Percentiles rank a stretch among this genome's conserved stretches.
Evolutionary conservation across 768 basidiomycete genomes (phyloP).

Genomic region (Mrakia hoshinonis): DNA sequence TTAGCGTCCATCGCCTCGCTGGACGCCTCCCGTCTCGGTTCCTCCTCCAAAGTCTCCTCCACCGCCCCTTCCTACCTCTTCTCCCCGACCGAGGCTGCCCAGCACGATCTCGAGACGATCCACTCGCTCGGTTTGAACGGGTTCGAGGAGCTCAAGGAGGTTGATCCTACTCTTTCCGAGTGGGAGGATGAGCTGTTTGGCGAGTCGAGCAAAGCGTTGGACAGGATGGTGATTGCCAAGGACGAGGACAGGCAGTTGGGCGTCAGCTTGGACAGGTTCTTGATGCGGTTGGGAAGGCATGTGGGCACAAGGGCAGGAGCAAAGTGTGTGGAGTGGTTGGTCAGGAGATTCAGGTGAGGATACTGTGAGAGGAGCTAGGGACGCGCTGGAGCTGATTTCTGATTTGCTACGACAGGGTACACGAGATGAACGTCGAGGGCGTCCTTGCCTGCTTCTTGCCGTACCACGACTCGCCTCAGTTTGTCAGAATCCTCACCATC

Average conservation of each 20-base stretch:
- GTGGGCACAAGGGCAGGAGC: constrained; percentile 70
- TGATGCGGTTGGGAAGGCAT: constrained; percentile 67
- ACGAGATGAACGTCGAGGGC: constrained; percentile 82
- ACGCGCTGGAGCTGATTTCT: constrained; percentile 13
- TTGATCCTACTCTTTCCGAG: constrained; percentile 52
- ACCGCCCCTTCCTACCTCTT: constrained; percentile 71
- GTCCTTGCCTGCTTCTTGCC: constrained; percentile 77
- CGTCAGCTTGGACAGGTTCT: constrained; percentile 51
- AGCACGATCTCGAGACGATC: constrained; percentile 79
- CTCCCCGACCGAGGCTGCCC: constrained; percentile 66
- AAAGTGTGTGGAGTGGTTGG: constrained; percentile 88
- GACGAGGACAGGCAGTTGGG: constrained; percentile 62
- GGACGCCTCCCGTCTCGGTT: constrained; percentile 61
- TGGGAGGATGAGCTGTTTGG: constrained; percentile 72
- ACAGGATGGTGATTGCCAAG: constrained; percentile 64
- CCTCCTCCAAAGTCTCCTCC: constrained; percentile 47
- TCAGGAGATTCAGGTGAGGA: constrained; percentile 74
- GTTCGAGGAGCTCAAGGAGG: constrained; percentile 57
- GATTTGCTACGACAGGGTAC: constrained; percentile 50
- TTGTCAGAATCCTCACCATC: constrained; percentile 84
- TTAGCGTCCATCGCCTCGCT: constrained; percentile 69
- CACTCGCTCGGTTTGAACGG: constrained; percentile 71
- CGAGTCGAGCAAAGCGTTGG: constrained; percentile 60
- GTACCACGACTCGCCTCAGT: constrained; percentile 89
- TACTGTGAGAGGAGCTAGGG: background rate